Evolutionary conservation across 306 rosid species (phyloP).

Genomic region (Canavalia gladiata): DNA sequence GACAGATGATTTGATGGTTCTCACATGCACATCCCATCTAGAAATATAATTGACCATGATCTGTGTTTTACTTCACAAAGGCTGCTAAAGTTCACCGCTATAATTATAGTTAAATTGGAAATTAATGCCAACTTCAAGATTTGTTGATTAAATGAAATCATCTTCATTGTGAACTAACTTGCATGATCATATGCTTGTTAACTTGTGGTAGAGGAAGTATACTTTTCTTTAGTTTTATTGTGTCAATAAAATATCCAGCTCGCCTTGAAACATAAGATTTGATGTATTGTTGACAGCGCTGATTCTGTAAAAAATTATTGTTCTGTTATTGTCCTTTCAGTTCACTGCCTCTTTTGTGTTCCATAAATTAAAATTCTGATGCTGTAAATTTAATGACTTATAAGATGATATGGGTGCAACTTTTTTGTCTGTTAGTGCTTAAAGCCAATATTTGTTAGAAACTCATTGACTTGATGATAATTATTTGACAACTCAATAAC

Average conservation of each 20-base stretch:
- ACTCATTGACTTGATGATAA: constrained; percentile 18
- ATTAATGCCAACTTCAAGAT: constrained; percentile 36
- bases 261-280: constrained; percentile 19
- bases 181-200: constrained; percentile 27
- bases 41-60: constrained; percentile 40
- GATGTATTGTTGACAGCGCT: constrained; percentile 10
- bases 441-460: constrained; percentile 30
- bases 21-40: constrained; percentile 14
- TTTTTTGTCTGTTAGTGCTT: constrained; percentile 45
- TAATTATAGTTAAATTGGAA: constrained; percentile 22
- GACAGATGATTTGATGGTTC: constrained; percentile 37
- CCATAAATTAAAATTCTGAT: constrained; percentile 23
- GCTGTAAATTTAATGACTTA: constrained; percentile 30
- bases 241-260: constrained; percentile 23
- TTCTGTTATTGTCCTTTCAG: constrained; percentile 29
- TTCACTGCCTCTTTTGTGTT: constrained; percentile 16
- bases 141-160: constrained; percentile 12
- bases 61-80: constrained; percentile 39
- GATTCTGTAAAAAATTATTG: constrained; percentile 16
- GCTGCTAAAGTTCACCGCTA: constrained; percentile 14
- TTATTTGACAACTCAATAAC: constrained; percentile 42
- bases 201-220: constrained; percentile 29
- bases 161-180: constrained; percentile 37
- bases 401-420: constrained; percentile 35
- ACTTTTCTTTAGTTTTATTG: constrained; percentile 41